Base-by-base conservation (phyloP, 805 yeast genomes). In the Alloascoidea africana region DNA sequence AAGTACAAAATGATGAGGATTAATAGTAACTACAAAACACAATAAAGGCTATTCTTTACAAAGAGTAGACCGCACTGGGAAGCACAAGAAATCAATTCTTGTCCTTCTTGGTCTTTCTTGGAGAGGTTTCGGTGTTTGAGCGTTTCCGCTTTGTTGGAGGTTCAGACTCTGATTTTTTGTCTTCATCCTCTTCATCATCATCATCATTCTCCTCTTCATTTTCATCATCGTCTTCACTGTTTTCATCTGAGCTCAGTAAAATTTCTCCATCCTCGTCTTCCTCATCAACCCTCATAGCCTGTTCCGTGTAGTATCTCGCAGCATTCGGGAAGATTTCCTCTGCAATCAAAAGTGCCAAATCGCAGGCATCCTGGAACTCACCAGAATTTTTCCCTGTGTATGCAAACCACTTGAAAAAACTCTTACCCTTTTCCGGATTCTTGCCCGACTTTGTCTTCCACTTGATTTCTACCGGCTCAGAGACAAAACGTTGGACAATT, bases 281-380 rank as follows among this genome's bases (percentile, higher is more conserved):
- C 6, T 14, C 36, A 8, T 23, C 30, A 23, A 23, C 13, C n/a
- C 30, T 23, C 8, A n/a, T 8, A 14, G 18, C n/a, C 18, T 14
- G 17, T 14, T 34, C 36, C 16, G 19, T 34, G 18, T 14, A 34
- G 16, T 34, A 34, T 14, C 11, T 34, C 6, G 18, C 36, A 34
- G 36, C 36, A 8, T n/a, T 18, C n/a, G 36, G 36, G 36, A 34
- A 34, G 16, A 34, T 34, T 13, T 34, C 36, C 18, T 34, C 36
- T 11, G 36, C 17, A 8, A 34, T 16, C 5, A 34, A 17, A 8
- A 34, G 11, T 16, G 36, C 36, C 19, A 34, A 18, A 18, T 34
- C 36, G 18, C 8, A 14, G 18, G 27, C 36, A 34, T 18, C 18
- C 8, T 34, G 14, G 18, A 34, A 34, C 18, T 34, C 36, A 5